Base-by-base conservation (phyloP, 2,329 filamentous ascomycete genomes). In the Aureobasidium sp. region DNA sequence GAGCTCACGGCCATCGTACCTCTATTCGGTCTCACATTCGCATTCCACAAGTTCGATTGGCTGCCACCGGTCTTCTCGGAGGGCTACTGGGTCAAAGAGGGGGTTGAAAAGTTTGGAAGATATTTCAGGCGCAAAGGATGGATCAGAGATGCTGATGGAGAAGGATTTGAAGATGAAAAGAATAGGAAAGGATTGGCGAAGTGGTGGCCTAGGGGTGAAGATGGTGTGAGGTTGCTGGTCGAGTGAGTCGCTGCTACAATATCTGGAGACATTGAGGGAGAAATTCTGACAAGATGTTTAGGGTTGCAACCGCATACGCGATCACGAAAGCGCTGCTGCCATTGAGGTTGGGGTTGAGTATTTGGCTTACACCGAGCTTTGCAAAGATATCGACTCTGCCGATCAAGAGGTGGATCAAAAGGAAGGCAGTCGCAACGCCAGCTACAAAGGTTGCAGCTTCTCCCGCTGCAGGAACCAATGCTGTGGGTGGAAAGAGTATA, bases 281-380 rank as follows among this genome's bases (percentile, higher is more conserved):
- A 2, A 14, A 54, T 54, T 11, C 54, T 58, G 40, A 62, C 47
- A 44, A 27, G 24, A 15, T 2, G 31, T 14, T 22, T 57, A 72
- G 71, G 73, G 84, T 97, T 66, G 94, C 90, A 27, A 88, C 94
- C 22, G 92, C 94, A 5, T 99, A 94, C 78, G 89, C 91, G 0
- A 82, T 97, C 65, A 95, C 91, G 0, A 99, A 99, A 76, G 85
- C 85, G 17, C 71, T 97, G 63, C 73, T 99, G 65, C 91, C 94
- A 0, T 69, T 89, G 14, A 82, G 94, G 67, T 83, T 99, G 64
- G 77, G 87, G 29, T 75, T 85, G 7, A 96, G 92, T 75, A 82
- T 95, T 4, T 96, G 89, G 90, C 88, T 83, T 15, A 96, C 94
- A 50, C 94, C 94, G 4, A 95, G 90, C 88, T 95, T 97, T 79